phyloP scores from a whole-genome alignment of 1,139 yeast genomes.

The Hanseniaspora uvarum region DNA sequence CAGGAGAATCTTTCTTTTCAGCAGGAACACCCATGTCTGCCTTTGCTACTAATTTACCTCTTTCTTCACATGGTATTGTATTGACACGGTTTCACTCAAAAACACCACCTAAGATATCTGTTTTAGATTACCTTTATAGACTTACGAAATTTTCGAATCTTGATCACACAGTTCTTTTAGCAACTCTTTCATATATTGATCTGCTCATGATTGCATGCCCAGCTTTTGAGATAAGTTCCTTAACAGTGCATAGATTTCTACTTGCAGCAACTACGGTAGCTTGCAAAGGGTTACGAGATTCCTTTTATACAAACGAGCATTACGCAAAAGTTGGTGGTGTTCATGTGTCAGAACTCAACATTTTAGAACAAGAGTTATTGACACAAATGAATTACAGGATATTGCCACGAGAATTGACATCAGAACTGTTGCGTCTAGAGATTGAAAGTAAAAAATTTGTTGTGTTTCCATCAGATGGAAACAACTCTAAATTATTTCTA shows the following conservation, averaged over 20 bases:
- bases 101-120: slow-evolving; percentile 80
- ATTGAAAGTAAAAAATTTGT: slow-evolving; percentile 25
- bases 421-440: slow-evolving; percentile 30
- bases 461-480: slow-evolving; percentile 19
- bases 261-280: slow-evolving; percentile 87
- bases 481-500: slow-evolving; percentile 13
- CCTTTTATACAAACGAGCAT: slow-evolving; percentile 85
- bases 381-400: slow-evolving; percentile 70
- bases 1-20: slow-evolving; percentile 7
- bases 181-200: slow-evolving; percentile 82
- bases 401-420: slow-evolving; percentile 43
- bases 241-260: slow-evolving; percentile 86
- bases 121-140: slow-evolving; percentile 65
- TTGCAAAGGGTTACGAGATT: slow-evolving; percentile 85
- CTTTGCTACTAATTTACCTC: background rate
- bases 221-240: slow-evolving; percentile 70
- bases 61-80: slow-evolving; percentile 31
- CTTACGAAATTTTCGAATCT: slow-evolving; percentile 74
- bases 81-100: slow-evolving; percentile 88
- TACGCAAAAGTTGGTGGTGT: slow-evolving; percentile 96
- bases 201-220: slow-evolving; percentile 68
- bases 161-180: slow-evolving; percentile 68
- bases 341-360: slow-evolving; percentile 70
- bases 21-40: background rate
- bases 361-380: slow-evolving; percentile 79